These are phyloP conservation scores for Pseudoperonospora humuli DNA, from an alignment of 352 stramenopile species.

Conservation along the genomic window DNA sequence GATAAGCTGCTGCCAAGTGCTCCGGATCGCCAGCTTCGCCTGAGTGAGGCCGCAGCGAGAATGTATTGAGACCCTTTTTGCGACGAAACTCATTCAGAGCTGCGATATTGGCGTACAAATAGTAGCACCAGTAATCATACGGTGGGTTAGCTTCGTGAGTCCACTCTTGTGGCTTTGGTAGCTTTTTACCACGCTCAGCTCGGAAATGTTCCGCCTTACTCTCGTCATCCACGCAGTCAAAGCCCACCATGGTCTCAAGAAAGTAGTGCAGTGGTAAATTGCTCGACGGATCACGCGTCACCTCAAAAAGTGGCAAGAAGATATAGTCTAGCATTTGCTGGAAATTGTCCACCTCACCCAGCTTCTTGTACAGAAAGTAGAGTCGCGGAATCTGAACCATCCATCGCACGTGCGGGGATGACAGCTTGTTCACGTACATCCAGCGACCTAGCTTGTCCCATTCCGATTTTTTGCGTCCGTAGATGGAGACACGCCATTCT, in stretches of 20 bases:
- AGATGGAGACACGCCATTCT: constrained; percentile 93
- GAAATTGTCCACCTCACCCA: constrained; percentile 90
- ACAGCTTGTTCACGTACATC: constrained; percentile 91
- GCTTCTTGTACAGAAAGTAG: constrained; percentile 95
- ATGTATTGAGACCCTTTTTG: constrained; percentile 84
- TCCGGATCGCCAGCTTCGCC: constrained; percentile 97
- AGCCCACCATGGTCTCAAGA: constrained; percentile 92
- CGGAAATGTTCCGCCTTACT: constrained; percentile 88
- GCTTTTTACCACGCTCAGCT: constrained; percentile 61
- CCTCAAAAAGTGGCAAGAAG: constrained; percentile 96
- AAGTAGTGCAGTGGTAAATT: constrained; percentile 90
- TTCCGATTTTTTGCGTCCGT: constrained; percentile 89
- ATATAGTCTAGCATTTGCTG: constrained; percentile 98
- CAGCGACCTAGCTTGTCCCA: constrained; percentile 96
- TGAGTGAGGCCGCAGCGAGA: constrained; percentile 97
- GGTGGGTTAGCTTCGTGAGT: constrained; percentile 86
- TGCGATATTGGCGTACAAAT: constrained; percentile 96
- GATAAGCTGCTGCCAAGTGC: constrained; percentile 89
- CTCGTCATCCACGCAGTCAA: constrained; percentile 99
- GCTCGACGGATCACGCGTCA: constrained; percentile 91
- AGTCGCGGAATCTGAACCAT: constrained; percentile 96
- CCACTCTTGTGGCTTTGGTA: constrained; percentile 82
- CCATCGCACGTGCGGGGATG: constrained; percentile 94
- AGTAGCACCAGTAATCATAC: constrained; percentile 96
- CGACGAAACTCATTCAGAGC: constrained; percentile 92